Evolutionary conservation across 2,329 filamentous ascomycete genomes (phyloP).

Genomic region (Scytalidium sp.): DNA sequence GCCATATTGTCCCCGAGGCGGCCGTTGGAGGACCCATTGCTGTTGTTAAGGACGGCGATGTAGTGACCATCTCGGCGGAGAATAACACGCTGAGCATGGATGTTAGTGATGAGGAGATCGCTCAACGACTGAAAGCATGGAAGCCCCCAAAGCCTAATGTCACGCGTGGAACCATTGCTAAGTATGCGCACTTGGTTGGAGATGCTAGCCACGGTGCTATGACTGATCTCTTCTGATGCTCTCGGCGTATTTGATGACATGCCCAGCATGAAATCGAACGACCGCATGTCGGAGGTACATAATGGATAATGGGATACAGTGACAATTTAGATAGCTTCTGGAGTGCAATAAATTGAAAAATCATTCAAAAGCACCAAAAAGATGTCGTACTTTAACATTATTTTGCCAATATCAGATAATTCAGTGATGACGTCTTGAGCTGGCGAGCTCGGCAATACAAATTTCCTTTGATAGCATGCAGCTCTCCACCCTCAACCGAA

Average conservation of each 20-base stretch:
- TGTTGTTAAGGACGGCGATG: slow-evolving; percentile 75
- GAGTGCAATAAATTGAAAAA: not conserved
- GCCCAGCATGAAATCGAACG: too few relatives aligned
- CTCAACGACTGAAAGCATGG: slow-evolving; percentile 62
- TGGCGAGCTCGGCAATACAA: not conserved
- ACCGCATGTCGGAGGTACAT: not conserved
- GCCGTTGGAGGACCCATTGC: slow-evolving; percentile 86
- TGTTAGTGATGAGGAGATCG: slow-evolving; percentile 66
- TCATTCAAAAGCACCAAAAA: not conserved
- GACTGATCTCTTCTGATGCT: slow-evolving; percentile 66
- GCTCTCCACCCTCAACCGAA: not conserved
- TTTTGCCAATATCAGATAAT: not conserved
- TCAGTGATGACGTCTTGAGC: not conserved
- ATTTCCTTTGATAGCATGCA: too few relatives aligned
- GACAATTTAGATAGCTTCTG: not conserved
- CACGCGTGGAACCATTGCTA: slow-evolving; percentile 80
- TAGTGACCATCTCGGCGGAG: slow-evolving; percentile 82
- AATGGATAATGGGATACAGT: not conserved
- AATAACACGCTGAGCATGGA: slow-evolving; percentile 68
- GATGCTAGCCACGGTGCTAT: slow-evolving; percentile 91
- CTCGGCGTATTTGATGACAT: not conserved
- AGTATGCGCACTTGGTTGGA: slow-evolving; percentile 84
- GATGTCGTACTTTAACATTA: too few relatives aligned
- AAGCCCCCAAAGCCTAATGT: slow-evolving; percentile 68
- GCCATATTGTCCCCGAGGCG: slow-evolving; percentile 89